Base-by-base conservation (phyloP, 805 yeast species). In the Grigorovia yakushimaensis region DNA sequence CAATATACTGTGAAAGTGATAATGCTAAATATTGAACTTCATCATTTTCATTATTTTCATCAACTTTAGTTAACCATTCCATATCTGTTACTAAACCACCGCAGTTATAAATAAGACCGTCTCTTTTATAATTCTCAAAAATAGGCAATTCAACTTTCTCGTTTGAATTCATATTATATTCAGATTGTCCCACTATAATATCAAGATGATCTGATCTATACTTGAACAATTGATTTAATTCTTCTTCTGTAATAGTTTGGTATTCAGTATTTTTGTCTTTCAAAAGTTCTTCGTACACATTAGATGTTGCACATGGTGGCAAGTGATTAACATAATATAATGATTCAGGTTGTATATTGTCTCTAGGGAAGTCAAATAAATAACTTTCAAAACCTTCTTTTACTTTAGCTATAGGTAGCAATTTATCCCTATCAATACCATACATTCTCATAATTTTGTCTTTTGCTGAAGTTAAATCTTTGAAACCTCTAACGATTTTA, bases 1-100 rank as follows among this genome's bases (percentile, higher is more conserved):
- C 64, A 19, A 47, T 47, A 36, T 58, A 54, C 47, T 72, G 69
- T 1, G 80, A 66, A 0, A 77, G 58, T 0, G 80, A 63, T 1
- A 78, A 73, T 0, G 83, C 85, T 41, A 82, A 55, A 49, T 69
- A 72, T 47, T 73, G 77, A 3, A 4, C 9, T 7, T 47, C 44
- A 1, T 50, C 19, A 17, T 1, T 6, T 1, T 24, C 33, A 15
- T 43, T 18, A 4, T 64, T 58, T 23, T 23, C 9, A 6, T 6
- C 9, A 23, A 9, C 6, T 7, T 59, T 60, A 1, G 67, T 69
- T 5, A 71, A 54, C 87, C 87, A 82, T 9, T 74, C 72, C 48
- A 74, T 56, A 19, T 77, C 73, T 0, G 83, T 73, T 0, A 79
- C 65, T 8, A 72, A 60, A 0, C 78, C 77, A 0, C 84, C 84